Conservation (phyloP, 257 asterid species). For the Plectranthus barbatus region DNA sequence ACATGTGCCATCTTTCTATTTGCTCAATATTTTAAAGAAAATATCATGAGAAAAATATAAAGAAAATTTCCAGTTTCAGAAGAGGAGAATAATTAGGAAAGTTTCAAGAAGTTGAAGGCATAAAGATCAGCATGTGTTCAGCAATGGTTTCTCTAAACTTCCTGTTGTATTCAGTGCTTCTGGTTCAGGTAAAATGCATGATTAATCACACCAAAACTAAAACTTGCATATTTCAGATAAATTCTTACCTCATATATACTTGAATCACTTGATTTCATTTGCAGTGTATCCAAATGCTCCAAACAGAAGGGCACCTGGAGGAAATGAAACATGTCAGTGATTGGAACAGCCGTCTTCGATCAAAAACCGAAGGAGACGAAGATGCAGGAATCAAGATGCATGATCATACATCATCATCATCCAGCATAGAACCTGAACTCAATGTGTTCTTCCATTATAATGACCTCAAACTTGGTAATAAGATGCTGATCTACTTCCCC, state of each 20-base stretch:
- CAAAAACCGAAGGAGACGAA: background rate
- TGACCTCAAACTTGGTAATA: conserved; percentile 41
- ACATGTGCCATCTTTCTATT: conserved; percentile 10
- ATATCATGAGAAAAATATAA: background rate
- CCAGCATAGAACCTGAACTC: conserved; percentile 39
- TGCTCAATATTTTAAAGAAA: background rate
- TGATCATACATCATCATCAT: conserved; percentile 5
- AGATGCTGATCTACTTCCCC: conserved; percentile 47
- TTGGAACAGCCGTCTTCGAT: conserved; percentile 20
- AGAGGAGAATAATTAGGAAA: background rate
- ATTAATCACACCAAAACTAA: background rate
- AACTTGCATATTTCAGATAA: background rate
- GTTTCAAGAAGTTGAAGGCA: conserved; percentile 9
- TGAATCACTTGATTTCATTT: conserved; percentile 3
- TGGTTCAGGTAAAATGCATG: conserved; percentile 25
- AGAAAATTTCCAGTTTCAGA: background rate
- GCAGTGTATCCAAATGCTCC: conserved; percentile 23
- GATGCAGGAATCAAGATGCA: background rate
- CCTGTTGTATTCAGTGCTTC: conserved; percentile 20
- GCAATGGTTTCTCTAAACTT: conserved; percentile 13
- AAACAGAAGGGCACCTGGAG: conserved; percentile 17
- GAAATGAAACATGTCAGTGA: background rate
- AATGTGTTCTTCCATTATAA: conserved; percentile 48
- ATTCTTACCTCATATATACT: background rate
- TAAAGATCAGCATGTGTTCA: conserved; percentile 18